These are phyloP conservation scores for Boletus edulis DNA, from an alignment of 768 basidiomycete genomes.

Conservation along the genomic window DNA sequence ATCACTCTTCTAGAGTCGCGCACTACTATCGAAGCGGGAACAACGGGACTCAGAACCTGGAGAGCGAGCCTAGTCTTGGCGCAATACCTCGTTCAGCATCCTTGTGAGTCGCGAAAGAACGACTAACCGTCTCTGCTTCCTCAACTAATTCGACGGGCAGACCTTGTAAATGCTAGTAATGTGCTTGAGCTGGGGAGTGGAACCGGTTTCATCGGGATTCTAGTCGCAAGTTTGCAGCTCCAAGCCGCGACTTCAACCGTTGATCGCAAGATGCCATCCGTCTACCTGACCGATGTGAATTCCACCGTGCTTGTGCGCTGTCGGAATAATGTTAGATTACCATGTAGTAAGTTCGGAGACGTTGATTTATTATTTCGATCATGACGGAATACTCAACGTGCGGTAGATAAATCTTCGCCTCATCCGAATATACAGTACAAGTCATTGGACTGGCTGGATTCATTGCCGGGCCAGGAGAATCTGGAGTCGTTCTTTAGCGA, in stretches of 20 bases:
- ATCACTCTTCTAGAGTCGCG: constrained; percentile 72
- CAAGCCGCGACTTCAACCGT: background rate
- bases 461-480: constrained; percentile 36
- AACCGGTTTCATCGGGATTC: constrained; percentile 68
- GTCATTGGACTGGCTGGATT: constrained; percentile 66
- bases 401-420: constrained; percentile 51
- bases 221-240: constrained; percentile 57
- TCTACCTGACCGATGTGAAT: constrained; percentile 66
- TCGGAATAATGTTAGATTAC: constrained; percentile 52
- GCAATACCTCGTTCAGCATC: constrained; percentile 54
- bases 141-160: background rate
- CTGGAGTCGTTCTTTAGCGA: constrained; percentile 33
- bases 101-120: constrained; percentile 41
- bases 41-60: constrained; percentile 82
- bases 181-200: constrained; percentile 79
- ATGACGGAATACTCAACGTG: background rate
- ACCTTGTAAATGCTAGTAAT: constrained; percentile 30
- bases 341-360: constrained; percentile 56
- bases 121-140: background rate
- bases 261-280: constrained; percentile 7
- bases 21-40: constrained; percentile 70
- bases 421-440: constrained; percentile 46
- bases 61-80: constrained; percentile 65
- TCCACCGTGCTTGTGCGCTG: constrained; percentile 62
- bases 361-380: background rate